Conservation (phyloP, 768 basidiomycete species). For the Hericium coralloides region DNA sequence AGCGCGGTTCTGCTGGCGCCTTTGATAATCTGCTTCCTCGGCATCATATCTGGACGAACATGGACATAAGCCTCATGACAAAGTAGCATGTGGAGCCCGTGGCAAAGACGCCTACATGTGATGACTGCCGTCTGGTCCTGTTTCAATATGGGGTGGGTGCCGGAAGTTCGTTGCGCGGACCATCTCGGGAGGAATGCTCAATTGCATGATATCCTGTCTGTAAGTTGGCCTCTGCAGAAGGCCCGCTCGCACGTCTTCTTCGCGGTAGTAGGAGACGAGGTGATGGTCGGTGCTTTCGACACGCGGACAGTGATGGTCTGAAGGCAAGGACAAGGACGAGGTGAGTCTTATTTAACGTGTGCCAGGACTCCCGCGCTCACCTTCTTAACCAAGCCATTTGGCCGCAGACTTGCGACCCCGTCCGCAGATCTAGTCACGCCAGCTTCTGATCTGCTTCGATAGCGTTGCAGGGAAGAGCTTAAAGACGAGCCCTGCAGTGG, state of each 20-base stretch:
- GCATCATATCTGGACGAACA: conserved; percentile 12
- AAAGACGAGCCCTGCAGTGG: conserved; percentile 9
- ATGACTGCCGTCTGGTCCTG: conserved; percentile 59
- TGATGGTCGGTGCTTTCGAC: conserved; percentile 76
- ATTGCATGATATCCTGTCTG: conserved; percentile 59
- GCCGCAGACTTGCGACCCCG: conserved; percentile 3
- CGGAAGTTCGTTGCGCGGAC: conserved; percentile 77
- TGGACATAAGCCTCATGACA: conserved; percentile 5
- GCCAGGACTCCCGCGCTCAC: conserved; percentile 23
- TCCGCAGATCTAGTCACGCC: conserved; percentile 12
- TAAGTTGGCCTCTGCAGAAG: conserved; percentile 61
- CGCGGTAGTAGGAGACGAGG: conserved; percentile 76
- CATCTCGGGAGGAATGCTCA: conserved; percentile 69
- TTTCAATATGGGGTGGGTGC: conserved; percentile 72
- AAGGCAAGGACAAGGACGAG: conserved; percentile 2
- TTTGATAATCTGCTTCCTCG: conserved; percentile 12
- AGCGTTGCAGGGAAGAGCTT: conserved; percentile 4
- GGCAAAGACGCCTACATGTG: conserved; percentile 40
- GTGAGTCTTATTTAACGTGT: conserved; percentile 1
- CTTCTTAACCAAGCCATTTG: conserved; percentile 74
- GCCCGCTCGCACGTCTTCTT: conserved; percentile 67
- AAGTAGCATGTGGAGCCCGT: neutral
- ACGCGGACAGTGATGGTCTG: conserved; percentile 82
- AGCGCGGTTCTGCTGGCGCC: conserved; percentile 11
- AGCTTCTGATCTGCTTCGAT: conserved; percentile 9